Evolutionary conservation across 371 early-diverging fungal genomes (phyloP), one percentile per base, ranked within the genome.

Genomic region (Catenaria anguillulae): DNA sequence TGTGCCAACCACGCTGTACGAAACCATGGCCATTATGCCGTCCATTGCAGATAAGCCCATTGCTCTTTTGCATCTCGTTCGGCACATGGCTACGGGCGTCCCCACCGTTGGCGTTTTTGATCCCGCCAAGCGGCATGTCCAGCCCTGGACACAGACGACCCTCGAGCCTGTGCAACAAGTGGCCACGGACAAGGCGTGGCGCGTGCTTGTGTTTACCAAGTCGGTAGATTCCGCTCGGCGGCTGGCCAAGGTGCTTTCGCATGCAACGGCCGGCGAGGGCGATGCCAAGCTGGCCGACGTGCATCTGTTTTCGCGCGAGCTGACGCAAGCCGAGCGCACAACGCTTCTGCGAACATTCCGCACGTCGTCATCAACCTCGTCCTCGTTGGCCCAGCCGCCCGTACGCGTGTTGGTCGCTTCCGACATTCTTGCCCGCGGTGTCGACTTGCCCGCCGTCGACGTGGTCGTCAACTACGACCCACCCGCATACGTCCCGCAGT

Each of bases 401-500:
- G 43, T 60, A n/a, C 55, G 42, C 64, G 78, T 78, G 35, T 70
- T 99, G 56, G 82, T 98, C 56, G 88, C 89, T 65, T 92, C 98
- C 0, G 99, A 99, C 70, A 75, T 93, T 62, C 82, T 89, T 67
- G 88, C 93, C 45, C 89, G 99, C 67, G 99, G 99, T 65, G 82
- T 99, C 68, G 97, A 98, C 74, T 73, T 98, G 33, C 84, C 85
- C 21, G 77, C 84, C 35, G 88, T 92, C 23, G 73, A 82, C 19
- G 71, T 76, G 1, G 96, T 99, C 13, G 83, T 99, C 65, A 93
- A 92, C 71, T 99, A 97, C 76, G 97, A 96, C 68, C 78, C 84
- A 24, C 98, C 99, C 2, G 70, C 82, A 21, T 80, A 82, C 40
- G 80, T 86, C 76, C 87, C 90, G 67, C 86, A 90, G 66, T 98